A percentile compares a stretch with the other conserved stretches of the same genome.
These are phyloP conservation scores for Coemansia sp. DNA, from an alignment of 192 early-diverging fungal genomes.

Conservation along the genomic window DNA sequence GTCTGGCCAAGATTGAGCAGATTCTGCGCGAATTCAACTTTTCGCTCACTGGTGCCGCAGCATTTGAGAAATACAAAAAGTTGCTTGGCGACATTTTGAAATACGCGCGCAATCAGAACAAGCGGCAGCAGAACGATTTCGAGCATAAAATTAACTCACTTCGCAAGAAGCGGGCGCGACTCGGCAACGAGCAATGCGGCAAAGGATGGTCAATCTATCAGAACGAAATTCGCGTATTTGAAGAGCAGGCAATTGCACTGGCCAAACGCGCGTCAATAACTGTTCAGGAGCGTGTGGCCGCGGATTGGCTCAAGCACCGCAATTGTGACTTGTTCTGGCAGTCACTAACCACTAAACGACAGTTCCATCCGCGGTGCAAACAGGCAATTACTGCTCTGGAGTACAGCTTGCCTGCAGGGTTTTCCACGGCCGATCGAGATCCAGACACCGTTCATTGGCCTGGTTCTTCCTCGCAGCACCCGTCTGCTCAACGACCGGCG, in stretches of 20 bases:
- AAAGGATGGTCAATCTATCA: neutral
- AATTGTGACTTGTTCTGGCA: neutral
- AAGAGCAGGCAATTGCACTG: neutral
- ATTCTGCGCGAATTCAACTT: neutral
- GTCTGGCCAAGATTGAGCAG: conserved; percentile 14
- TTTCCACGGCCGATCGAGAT: neutral
- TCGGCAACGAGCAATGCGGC: neutral
- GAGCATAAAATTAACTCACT: neutral
- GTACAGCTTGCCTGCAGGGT: neutral
- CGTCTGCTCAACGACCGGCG: too few relatives aligned
- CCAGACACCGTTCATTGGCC: neutral
- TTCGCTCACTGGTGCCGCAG: neutral
- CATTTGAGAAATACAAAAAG: neutral
- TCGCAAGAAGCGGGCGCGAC: neutral
- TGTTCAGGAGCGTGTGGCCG: neutral
- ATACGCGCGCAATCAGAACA: neutral
- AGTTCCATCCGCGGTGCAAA: neutral
- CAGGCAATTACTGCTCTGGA: neutral
- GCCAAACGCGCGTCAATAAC: neutral
- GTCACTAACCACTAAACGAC: neutral
- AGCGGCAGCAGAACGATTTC: neutral
- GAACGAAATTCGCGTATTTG: neutral
- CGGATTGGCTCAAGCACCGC: neutral
- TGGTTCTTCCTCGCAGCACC: too few relatives aligned
- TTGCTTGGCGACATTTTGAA: neutral